A percentile compares a stretch with the other conserved stretches of the same genome.
These are phyloP conservation scores for Alternaria consortialis DNA, from an alignment of 2,329 filamentous ascomycete genomes.

Conservation along the genomic window DNA sequence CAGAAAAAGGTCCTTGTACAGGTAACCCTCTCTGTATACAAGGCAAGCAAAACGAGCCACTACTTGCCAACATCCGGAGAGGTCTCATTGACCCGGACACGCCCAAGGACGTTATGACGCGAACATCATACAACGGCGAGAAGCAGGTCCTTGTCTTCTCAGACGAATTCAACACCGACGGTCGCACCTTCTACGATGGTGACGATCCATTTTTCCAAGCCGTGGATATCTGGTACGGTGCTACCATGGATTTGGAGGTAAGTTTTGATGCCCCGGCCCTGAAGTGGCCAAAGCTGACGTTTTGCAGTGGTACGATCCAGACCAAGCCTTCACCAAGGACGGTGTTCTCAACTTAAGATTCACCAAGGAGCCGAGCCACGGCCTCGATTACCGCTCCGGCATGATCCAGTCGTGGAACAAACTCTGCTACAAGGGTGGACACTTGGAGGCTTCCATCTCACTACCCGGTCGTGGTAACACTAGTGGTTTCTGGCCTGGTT, in stretches of 20 bases:
- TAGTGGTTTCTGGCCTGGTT: slow-evolving; percentile 77
- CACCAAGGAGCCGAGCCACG: slow-evolving; percentile 71
- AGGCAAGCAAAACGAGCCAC: slow-evolving; percentile 56
- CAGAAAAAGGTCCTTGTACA: slow-evolving; percentile 50
- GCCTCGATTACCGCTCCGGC: slow-evolving; percentile 73
- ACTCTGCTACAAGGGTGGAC: slow-evolving; percentile 75
- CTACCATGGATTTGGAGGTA: slow-evolving; percentile 73
- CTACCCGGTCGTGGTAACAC: slow-evolving; percentile 72
- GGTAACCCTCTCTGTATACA: slow-evolving; percentile 61
- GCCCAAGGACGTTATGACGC: slow-evolving; percentile 64
- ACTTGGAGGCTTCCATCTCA: slow-evolving; percentile 74
- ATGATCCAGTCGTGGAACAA: slow-evolving; percentile 81
- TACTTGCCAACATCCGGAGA: slow-evolving; percentile 68
- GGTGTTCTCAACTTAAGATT: slow-evolving; percentile 72
- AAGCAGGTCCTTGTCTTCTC: slow-evolving; percentile 73
- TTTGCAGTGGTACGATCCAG: slow-evolving; percentile 72
- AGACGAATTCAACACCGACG: slow-evolving; percentile 74
- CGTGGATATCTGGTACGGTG: slow-evolving; percentile 76
- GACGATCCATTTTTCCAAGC: slow-evolving; percentile 75
- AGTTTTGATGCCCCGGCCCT: slow-evolving; percentile 17
- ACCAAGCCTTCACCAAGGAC: slow-evolving; percentile 69
- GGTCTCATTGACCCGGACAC: slow-evolving; percentile 74
- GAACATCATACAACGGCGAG: slow-evolving; percentile 67
- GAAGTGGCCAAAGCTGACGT: slow-evolving; percentile 14
- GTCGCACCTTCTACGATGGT: slow-evolving; percentile 74